Conservation (phyloP, 2,329 filamentous ascomycete genomes). For the Calonectria honghensis region DNA sequence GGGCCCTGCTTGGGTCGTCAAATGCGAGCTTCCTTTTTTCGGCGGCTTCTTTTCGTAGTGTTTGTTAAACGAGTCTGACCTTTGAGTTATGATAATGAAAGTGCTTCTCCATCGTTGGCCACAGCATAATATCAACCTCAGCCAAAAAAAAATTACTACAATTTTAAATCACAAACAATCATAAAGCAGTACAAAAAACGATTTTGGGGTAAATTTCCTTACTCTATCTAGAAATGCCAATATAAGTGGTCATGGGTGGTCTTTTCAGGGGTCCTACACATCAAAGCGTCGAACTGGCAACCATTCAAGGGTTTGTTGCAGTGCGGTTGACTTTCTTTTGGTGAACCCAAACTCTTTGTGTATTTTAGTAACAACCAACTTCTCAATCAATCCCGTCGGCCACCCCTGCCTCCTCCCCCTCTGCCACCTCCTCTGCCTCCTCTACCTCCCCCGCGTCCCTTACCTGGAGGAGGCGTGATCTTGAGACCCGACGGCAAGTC, state of each 20-base stretch:
- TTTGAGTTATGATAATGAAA: background rate
- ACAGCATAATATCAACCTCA: too few relatives aligned
- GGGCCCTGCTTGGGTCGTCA: background rate
- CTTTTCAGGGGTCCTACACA: background rate
- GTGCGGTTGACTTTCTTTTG: background rate
- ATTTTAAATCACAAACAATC: background rate
- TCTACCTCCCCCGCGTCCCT: constrained; percentile 65
- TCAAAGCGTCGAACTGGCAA: background rate
- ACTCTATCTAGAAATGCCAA: background rate
- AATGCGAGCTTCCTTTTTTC: background rate
- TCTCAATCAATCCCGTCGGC: constrained; percentile 40
- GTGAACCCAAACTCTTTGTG: constrained; percentile 10
- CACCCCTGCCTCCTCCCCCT: constrained; percentile 22
- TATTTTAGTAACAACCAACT: background rate
- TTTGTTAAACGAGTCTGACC: background rate
- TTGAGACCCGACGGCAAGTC: constrained; percentile 79
- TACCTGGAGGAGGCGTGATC: constrained; percentile 68
- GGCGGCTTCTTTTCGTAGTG: background rate
- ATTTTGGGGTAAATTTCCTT: background rate
- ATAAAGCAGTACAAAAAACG: background rate
- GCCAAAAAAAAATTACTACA: too few relatives aligned
- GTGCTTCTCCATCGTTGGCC: too few relatives aligned
- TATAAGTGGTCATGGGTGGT: background rate
- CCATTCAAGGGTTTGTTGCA: background rate
- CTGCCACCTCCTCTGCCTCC: constrained; percentile 54